These are phyloP conservation scores for Aureobasidium subglaciale DNA, from an alignment of 2,329 filamentous ascomycete species.

Conservation along the genomic window DNA sequence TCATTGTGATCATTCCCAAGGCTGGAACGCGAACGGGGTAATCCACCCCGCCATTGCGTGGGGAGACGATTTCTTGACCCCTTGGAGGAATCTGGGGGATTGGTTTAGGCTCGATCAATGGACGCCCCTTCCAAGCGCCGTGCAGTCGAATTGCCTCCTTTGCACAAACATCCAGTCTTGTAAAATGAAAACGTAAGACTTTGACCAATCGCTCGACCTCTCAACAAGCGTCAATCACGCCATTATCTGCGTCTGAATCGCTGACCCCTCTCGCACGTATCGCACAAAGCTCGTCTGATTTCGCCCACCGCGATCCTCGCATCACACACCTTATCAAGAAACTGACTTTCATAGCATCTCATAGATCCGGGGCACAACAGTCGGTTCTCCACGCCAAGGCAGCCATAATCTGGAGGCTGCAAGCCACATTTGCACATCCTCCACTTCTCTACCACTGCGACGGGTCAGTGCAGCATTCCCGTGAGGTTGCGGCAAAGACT, in stretches of 20 bases:
- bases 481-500: not conserved
- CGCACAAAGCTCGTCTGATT: not conserved
- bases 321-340: not conserved
- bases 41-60: not conserved
- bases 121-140: not conserved
- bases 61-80: not conserved
- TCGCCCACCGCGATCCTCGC: not conserved
- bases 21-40: not conserved
- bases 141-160: not conserved
- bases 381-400: constrained; percentile 8
- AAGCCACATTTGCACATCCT: constrained; percentile 12
- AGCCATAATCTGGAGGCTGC: constrained; percentile 11
- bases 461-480: constrained; percentile 10
- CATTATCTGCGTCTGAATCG: constrained; percentile 1
- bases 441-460: not conserved
- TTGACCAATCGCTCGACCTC: not conserved
- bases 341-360: constrained; percentile 10
- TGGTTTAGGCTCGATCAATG: not conserved
- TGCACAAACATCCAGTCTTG: not conserved
- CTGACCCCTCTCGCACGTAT: not conserved
- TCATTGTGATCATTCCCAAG: not conserved
- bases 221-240: constrained; percentile 2
- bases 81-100: not conserved
- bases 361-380: constrained; percentile 8
- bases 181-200: constrained; percentile 4